Evolutionary conservation across 2,329 filamentous ascomycete species (phyloP).

Genomic region (Pezicula radicicola): DNA sequence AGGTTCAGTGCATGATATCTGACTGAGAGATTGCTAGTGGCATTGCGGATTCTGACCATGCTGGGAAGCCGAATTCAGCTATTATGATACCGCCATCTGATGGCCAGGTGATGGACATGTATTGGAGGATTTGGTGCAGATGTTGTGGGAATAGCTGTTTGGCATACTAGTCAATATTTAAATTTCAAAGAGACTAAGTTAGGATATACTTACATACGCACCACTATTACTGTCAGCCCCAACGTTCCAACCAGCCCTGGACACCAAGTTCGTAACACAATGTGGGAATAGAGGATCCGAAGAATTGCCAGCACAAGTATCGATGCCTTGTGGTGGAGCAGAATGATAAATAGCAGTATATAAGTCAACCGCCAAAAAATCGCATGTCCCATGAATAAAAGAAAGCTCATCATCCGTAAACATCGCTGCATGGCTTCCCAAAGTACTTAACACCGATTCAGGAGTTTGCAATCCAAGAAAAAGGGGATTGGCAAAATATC

Average conservation of each 20-base stretch:
- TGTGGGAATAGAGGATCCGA: slow-evolving; percentile 36
- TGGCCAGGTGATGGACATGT: slow-evolving; percentile 34
- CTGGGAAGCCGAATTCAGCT: slow-evolving; percentile 34
- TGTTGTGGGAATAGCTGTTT: slow-evolving; percentile 23
- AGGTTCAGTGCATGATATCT: slow-evolving; percentile 36
- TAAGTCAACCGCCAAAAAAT: slow-evolving; percentile 53
- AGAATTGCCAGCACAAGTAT: slow-evolving; percentile 37
- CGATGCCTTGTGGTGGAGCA: slow-evolving; percentile 33
- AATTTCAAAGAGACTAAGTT: not conserved
- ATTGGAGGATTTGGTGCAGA: slow-evolving; percentile 35
- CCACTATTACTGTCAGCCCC: not conserved
- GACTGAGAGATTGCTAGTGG: slow-evolving; percentile 43
- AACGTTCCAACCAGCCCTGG: slow-evolving; percentile 34
- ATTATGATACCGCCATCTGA: slow-evolving; percentile 28
- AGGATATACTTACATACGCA: slow-evolving; percentile 22
- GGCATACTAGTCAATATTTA: not conserved
- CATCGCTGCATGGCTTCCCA: not conserved
- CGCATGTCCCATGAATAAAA: slow-evolving; percentile 44
- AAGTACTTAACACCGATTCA: slow-evolving; percentile 38
- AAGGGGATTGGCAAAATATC: slow-evolving; percentile 46
- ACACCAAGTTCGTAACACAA: slow-evolving; percentile 30
- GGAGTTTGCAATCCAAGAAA: slow-evolving; percentile 48
- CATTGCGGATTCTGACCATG: slow-evolving; percentile 41
- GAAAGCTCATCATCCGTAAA: slow-evolving; percentile 39
- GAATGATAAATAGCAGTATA: slow-evolving; percentile 52